A percentile compares a stretch with the other conserved stretches of the same genome.
phyloP scores from a whole-genome alignment of 169 alveolate species.

The Amoebophrya sp. region DNA sequence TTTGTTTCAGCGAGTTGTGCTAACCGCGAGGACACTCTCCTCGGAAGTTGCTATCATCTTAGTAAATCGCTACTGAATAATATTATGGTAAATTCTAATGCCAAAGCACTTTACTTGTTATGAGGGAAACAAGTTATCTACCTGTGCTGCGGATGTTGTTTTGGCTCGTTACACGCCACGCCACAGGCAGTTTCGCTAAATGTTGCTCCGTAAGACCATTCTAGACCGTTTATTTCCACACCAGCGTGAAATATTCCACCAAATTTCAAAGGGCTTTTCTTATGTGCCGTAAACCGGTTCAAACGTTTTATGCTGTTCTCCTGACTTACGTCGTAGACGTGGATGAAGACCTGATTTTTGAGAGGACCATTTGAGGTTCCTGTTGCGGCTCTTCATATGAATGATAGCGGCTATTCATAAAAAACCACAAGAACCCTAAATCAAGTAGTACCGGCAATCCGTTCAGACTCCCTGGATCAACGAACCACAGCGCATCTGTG shows the following conservation, averaged over 20 bases:
- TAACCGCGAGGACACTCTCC: too few relatives aligned
- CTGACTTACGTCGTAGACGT: slow-evolving; percentile 7
- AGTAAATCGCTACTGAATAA: too few relatives aligned
- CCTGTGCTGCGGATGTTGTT: background rate
- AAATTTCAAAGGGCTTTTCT: background rate
- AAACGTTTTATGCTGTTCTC: background rate
- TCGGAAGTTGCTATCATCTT: too few relatives aligned
- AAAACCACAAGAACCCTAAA: too few relatives aligned
- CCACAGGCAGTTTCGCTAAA: background rate
- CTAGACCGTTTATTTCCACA: background rate
- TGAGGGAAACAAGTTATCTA: background rate
- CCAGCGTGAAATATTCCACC: slow-evolving; percentile 22
- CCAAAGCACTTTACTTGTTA: too few relatives aligned
- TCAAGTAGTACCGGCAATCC: too few relatives aligned
- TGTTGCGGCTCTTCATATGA: too few relatives aligned
- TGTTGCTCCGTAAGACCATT: background rate
- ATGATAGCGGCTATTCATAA: too few relatives aligned
- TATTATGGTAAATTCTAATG: too few relatives aligned
- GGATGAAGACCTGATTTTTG: background rate
- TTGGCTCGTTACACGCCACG: background rate
- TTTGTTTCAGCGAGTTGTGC: background rate
- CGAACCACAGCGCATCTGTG: background rate
- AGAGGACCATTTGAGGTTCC: too few relatives aligned
- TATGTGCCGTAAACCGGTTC: background rate
- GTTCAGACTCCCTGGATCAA: too few relatives aligned